phyloP scores from a whole-genome alignment of 345 rosid genomes.

The Streptanthus diversifolius region DNA sequence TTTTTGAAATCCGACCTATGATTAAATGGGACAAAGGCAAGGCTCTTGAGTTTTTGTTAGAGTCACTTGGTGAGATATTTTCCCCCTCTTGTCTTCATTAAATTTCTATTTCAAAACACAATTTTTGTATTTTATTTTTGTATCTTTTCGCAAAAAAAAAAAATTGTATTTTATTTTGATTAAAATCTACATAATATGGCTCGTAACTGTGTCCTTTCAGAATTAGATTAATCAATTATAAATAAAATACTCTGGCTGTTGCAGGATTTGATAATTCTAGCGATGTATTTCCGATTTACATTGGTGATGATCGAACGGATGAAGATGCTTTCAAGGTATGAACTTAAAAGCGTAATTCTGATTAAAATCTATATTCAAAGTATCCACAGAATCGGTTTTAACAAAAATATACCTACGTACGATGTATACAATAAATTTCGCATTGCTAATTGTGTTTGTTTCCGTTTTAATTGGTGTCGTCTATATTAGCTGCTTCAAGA shows the following conservation, averaged over 20 bases:
- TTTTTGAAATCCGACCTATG: conserved; percentile 81
- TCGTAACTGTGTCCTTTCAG: background rate
- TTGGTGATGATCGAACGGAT: conserved; percentile 90
- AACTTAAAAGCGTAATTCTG: background rate
- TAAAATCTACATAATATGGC: background rate
- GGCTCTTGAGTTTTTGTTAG: conserved; percentile 89
- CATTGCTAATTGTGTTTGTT: conserved; percentile 4
- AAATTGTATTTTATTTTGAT: background rate
- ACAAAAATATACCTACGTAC: background rate
- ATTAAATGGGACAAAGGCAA: conserved; percentile 98
- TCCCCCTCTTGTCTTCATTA: background rate
- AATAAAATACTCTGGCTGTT: background rate
- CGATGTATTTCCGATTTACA: conserved; percentile 83
- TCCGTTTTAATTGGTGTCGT: background rate
- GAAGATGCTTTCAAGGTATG: conserved; percentile 97
- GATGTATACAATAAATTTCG: background rate
- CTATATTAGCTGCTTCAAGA: conserved; percentile 55
- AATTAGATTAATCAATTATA: background rate
- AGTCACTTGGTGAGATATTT: conserved; percentile 70
- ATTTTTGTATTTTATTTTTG: background rate
- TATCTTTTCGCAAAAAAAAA: background rate
- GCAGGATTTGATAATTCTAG: conserved; percentile 71
- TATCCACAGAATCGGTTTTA: background rate
- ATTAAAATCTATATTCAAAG: background rate
- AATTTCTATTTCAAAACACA: background rate